These are phyloP conservation scores for Closterium sp. DNA, from an alignment of 139 green algal genomes.

Conservation along the genomic window DNA sequence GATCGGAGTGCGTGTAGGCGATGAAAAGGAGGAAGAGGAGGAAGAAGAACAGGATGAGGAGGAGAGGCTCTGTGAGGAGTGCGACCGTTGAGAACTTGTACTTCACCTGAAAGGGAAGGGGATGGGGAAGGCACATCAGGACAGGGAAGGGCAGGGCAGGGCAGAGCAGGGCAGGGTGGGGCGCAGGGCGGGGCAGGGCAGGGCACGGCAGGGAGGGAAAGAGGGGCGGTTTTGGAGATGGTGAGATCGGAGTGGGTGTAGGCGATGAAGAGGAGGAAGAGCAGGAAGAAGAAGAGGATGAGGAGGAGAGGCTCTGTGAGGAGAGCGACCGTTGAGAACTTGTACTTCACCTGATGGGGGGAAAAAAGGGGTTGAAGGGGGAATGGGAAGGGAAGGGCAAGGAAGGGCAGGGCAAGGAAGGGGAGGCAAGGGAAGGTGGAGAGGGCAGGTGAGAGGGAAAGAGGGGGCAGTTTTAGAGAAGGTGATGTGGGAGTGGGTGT, in stretches of 20 bases:
- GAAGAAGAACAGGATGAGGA: conserved; percentile 64
- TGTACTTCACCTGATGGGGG: conserved; percentile 59
- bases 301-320: conserved; percentile 72
- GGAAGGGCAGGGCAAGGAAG: neutral
- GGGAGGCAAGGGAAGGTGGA: neutral
- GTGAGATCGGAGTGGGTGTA: conserved; percentile 69
- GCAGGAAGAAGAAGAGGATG: conserved; percentile 53
- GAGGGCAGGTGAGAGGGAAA: no score
- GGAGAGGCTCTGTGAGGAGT: conserved; percentile 66
- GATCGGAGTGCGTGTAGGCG: conserved; percentile 64
- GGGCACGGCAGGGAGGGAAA: neutral
- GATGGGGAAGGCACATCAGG: neutral
- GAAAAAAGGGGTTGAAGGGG: conserved; percentile 29
- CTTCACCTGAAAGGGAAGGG: conserved; percentile 27
- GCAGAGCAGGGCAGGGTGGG: neutral
- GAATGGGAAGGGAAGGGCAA: neutral
- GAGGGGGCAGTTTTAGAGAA: conserved; percentile 54
- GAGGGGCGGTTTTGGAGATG: conserved; percentile 54
- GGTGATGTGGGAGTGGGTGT: conserved; percentile 66
- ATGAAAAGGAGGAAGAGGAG: conserved; percentile 60
- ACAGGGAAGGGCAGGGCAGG: neutral
- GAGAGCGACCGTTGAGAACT: conserved; percentile 51
- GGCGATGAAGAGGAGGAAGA: conserved; percentile 60
- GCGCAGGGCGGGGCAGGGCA: neutral
- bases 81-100: conserved; percentile 61